Percentiles rank a stretch among this genome's conserved stretches.
Evolutionary conservation across 371 early-diverging fungal species (phyloP).

Genomic region (Mortierella sp.): DNA sequence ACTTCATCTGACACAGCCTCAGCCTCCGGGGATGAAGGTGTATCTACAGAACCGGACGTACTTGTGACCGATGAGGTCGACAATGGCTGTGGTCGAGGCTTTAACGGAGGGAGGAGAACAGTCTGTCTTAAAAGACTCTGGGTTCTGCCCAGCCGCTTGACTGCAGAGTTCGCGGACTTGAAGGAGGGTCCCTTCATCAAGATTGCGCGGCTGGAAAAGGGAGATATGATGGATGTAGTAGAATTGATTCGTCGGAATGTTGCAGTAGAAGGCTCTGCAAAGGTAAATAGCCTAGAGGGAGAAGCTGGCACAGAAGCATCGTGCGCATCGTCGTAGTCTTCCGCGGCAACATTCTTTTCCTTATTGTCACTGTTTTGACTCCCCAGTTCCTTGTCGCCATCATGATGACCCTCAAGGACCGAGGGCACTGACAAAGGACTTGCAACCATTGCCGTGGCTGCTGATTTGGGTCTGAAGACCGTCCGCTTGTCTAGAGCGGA

Average conservation of each 20-base stretch:
- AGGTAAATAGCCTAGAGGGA: background rate
- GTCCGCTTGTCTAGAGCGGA: background rate
- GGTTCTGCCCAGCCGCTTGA: constrained; percentile 8
- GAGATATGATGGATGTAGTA: background rate
- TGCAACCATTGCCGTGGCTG: constrained; percentile 1
- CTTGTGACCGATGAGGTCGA: background rate
- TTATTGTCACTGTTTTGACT: no score
- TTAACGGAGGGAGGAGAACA: background rate
- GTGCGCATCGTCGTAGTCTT: no score
- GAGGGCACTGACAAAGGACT: constrained; percentile 5
- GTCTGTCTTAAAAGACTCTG: constrained; percentile 18
- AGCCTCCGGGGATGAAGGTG: no score
- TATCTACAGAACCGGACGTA: background rate
- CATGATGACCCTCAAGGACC: background rate
- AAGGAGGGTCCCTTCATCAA: background rate
- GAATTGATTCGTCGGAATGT: no score
- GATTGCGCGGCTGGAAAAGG: background rate
- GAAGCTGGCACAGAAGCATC: no score
- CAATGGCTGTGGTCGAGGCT: background rate
- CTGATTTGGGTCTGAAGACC: background rate
- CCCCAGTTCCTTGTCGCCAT: background rate
- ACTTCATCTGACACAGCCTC: background rate
- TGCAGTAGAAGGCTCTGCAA: background rate
- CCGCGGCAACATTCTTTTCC: no score
- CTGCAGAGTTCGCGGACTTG: background rate